phyloP scores from a whole-genome alignment of 805 yeast genomes.

The Ogataea ganodermae region DNA sequence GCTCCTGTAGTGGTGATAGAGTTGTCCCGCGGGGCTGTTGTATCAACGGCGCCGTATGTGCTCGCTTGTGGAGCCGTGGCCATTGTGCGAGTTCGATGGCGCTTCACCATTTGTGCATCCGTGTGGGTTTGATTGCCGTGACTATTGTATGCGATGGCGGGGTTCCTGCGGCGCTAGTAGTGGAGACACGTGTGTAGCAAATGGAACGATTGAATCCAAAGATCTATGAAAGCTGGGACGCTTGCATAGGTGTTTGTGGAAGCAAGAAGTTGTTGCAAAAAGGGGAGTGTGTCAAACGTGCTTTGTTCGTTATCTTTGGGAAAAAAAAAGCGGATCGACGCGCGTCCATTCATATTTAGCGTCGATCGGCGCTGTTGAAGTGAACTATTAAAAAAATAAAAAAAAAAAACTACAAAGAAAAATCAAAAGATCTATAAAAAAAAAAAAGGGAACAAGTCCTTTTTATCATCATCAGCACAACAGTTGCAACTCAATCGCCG shows the following conservation, averaged over 20 bases:
- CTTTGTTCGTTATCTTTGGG: neutral
- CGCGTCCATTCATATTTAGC: no score
- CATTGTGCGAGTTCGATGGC: neutral
- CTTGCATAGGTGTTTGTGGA: neutral
- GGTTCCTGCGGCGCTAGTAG: no score
- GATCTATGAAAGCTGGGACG: no score
- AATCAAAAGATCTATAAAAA: neutral
- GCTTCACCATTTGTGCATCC: constrained; percentile 1
- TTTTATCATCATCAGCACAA: no score
- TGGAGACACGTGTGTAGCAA: no score
- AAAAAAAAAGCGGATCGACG: neutral
- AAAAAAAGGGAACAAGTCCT: neutral
- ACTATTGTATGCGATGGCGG: no score
- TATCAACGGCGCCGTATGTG: constrained; percentile 4
- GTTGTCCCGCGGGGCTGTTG: neutral
- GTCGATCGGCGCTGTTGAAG: neutral
- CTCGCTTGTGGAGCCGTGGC: neutral
- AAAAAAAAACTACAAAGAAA: neutral
- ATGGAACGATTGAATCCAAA: no score
- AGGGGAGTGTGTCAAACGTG: neutral
- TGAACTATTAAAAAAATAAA: neutral
- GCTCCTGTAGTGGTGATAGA: neutral
- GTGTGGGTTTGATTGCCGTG: neutral
- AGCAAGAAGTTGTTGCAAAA: neutral
- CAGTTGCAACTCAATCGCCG: no score